Evolutionary conservation across 139 green algal genomes (phyloP).

Genomic region (Haematococcus sp.): DNA sequence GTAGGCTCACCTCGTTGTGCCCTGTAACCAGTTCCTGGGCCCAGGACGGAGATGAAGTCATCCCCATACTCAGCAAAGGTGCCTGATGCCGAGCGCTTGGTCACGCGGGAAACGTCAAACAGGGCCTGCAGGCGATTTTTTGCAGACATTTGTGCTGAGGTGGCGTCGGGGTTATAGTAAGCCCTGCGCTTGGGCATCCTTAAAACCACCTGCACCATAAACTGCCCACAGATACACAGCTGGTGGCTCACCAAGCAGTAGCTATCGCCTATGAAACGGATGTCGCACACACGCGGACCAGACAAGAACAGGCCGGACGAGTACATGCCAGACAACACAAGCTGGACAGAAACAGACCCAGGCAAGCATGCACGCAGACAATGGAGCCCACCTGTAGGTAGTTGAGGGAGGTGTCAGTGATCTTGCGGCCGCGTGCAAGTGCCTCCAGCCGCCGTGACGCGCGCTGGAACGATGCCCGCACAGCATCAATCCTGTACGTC

Average conservation of each 20-base stretch:
- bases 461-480: slow-evolving; percentile 30
- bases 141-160: no score
- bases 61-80: not conserved
- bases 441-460: slow-evolving; percentile 45
- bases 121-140: slow-evolving; percentile 39
- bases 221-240: not conserved
- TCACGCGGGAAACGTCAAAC: slow-evolving; percentile 33
- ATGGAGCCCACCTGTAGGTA: slow-evolving; percentile 35
- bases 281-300: not conserved
- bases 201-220: no score
- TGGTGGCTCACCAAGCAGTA: not conserved
- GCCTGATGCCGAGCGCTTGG: slow-evolving; percentile 13
- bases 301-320: no score
- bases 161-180: no score
- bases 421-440: slow-evolving; percentile 30
- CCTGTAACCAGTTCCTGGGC: no score
- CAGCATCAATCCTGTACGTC: slow-evolving; percentile 46
- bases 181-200: no score
- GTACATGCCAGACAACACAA: not conserved
- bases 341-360: not conserved
- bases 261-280: not conserved
- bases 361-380: not conserved
- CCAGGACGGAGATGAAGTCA: slow-evolving; percentile 2
- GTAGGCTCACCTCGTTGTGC: no score
- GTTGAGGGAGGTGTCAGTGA: slow-evolving; percentile 34